These are phyloP conservation scores for Cucumis hystrix DNA, from an alignment of 306 rosid species.

Conservation along the genomic window DNA sequence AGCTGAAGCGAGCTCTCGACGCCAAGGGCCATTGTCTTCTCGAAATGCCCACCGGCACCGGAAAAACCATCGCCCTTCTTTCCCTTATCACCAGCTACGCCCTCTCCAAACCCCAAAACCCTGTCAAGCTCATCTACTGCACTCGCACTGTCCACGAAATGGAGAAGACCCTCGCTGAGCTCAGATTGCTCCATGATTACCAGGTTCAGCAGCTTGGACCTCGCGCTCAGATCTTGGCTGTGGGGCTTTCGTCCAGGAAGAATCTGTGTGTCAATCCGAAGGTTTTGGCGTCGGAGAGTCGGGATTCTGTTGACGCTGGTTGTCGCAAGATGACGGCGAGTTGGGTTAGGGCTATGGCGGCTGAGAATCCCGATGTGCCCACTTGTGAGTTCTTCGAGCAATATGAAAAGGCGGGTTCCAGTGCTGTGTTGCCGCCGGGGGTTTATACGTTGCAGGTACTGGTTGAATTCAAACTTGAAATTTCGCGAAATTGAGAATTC, in stretches of 20 bases:
- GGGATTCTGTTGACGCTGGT: slow-evolving; percentile 83
- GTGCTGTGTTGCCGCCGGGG: slow-evolving; percentile 63
- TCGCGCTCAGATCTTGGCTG: slow-evolving; percentile 50
- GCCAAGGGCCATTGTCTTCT: slow-evolving; percentile 83
- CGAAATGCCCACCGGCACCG: slow-evolving; percentile 94
- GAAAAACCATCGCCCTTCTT: slow-evolving; percentile 77
- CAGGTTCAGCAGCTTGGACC: slow-evolving; percentile 52
- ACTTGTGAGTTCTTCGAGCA: slow-evolving; percentile 69
- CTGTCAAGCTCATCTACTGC: slow-evolving; percentile 77
- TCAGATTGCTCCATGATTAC: slow-evolving; percentile 54
- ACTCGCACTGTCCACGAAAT: slow-evolving; percentile 96
- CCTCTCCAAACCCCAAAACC: slow-evolving; percentile 59
- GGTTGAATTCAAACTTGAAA: background rate
- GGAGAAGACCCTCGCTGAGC: slow-evolving; percentile 93
- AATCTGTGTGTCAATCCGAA: slow-evolving; percentile 55
- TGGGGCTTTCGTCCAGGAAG: slow-evolving; percentile 73
- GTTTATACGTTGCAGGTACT: slow-evolving; percentile 84
- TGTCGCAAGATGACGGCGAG: slow-evolving; percentile 75
- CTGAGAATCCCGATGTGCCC: slow-evolving; percentile 39
- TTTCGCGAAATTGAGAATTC: background rate
- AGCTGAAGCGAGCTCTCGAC: slow-evolving; percentile 76
- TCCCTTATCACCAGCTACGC: slow-evolving; percentile 75
- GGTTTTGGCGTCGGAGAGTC: slow-evolving; percentile 51
- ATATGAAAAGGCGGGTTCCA: slow-evolving; percentile 57
- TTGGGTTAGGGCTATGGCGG: slow-evolving; percentile 79